phyloP scores from a whole-genome alignment of 2,329 filamentous ascomycete genomes.

The Aspergillus ochraceoroseus region DNA sequence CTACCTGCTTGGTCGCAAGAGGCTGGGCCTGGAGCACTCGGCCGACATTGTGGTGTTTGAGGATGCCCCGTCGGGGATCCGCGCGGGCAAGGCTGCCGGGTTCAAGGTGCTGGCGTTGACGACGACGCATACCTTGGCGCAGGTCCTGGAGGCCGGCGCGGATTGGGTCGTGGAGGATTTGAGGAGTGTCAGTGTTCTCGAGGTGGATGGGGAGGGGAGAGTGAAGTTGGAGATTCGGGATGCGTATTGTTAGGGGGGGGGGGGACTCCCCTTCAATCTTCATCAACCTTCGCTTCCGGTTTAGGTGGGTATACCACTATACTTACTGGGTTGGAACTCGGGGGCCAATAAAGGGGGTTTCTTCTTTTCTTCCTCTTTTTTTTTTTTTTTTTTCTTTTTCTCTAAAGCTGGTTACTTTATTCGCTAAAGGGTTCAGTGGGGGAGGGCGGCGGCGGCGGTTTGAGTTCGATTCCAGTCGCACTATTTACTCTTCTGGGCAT shows the following conservation, averaged over 20 bases:
- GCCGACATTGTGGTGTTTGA: conserved; percentile 70
- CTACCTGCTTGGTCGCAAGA: conserved; percentile 63
- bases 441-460: too few species aligned
- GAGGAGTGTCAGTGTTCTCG: conserved; percentile 63
- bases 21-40: conserved; percentile 50
- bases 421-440: too few species aligned
- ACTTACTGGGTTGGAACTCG: too few species aligned
- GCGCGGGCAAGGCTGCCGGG: conserved; percentile 76
- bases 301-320: too few species aligned
- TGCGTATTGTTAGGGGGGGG: conserved; percentile 41
- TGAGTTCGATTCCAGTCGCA: too few species aligned
- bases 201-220: conserved; percentile 52
- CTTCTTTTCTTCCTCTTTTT: too few species aligned
- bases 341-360: too few species aligned
- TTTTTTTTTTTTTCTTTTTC: too few species aligned
- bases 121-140: conserved; percentile 71
- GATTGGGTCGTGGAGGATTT: conserved; percentile 85
- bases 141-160: conserved; percentile 69
- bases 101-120: conserved; percentile 79
- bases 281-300: neutral
- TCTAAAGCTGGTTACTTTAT: too few species aligned
- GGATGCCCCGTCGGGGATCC: conserved; percentile 81
- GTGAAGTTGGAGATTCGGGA: conserved; percentile 65
- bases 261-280: neutral
- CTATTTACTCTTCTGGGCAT: too few species aligned